A percentile compares a stretch with the other conserved stretches of the same genome.
Conservation (phyloP, 371 early-diverging fungal genomes). For the Mortierella sp. region DNA sequence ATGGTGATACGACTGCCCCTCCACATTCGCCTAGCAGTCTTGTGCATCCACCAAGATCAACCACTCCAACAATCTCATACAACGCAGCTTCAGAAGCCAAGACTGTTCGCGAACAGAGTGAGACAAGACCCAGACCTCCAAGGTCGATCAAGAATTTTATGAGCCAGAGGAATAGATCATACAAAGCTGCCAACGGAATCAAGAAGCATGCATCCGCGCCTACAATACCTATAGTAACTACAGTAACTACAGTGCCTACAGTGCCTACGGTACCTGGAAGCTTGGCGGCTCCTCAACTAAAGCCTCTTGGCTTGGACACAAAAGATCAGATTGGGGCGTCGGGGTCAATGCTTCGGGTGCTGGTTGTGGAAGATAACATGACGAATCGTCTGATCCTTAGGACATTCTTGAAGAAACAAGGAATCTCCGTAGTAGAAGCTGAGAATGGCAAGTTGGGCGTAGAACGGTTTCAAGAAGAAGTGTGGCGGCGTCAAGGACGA, state of each 20-base stretch:
- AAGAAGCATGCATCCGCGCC: neutral
- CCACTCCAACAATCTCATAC: neutral
- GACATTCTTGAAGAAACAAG: constrained; percentile 54
- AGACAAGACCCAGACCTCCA: constrained; percentile 2
- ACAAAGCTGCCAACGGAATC: neutral
- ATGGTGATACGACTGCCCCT: constrained; percentile 3
- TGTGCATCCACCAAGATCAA: constrained; percentile 5
- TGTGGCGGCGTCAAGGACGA: constrained; percentile 21
- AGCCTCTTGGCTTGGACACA: neutral
- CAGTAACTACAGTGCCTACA: too few species aligned
- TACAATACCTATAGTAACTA: too few species aligned
- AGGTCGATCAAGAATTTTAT: constrained; percentile 24
- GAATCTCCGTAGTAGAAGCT: constrained; percentile 50
- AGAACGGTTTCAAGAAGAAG: constrained; percentile 49
- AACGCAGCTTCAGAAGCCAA: neutral
- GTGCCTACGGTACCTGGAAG: neutral
- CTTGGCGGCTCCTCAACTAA: neutral
- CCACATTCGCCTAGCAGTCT: constrained; percentile 27
- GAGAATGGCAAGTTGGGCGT: constrained; percentile 57
- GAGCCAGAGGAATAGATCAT: neutral
- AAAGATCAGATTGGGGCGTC: neutral
- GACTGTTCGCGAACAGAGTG: neutral
- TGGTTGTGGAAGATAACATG: constrained; percentile 57
- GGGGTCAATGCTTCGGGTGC: constrained; percentile 33
- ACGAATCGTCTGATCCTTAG: constrained; percentile 55